Percentiles rank a stretch among this genome's conserved stretches.
Evolutionary conservation across 148 eudicot species (phyloP).

Genomic region (Tetragonia tetragonoides): DNA sequence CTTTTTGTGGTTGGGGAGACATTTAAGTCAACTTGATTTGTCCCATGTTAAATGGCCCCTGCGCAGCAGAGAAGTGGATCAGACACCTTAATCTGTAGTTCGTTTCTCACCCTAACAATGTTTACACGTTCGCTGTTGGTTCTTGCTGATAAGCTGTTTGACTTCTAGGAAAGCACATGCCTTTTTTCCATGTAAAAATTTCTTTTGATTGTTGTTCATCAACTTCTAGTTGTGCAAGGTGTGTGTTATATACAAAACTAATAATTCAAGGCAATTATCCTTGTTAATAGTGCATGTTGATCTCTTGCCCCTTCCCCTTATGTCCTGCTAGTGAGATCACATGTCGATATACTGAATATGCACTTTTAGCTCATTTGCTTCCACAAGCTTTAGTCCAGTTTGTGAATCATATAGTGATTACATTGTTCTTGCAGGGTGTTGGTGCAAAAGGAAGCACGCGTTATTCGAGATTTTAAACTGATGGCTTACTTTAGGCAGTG

Average conservation of each 20-base stretch:
- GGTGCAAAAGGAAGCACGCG: conserved; percentile 72
- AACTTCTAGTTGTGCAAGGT: no score
- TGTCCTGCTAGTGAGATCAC: neutral
- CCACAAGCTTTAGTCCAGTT: neutral
- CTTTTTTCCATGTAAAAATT: neutral
- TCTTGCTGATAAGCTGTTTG: neutral
- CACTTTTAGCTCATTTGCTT: conserved; percentile 7
- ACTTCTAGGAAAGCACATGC: neutral
- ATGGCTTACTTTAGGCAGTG: conserved; percentile 92
- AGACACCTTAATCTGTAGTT: neutral
- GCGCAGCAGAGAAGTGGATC: no score
- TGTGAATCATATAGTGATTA: neutral
- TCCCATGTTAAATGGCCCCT: no score
- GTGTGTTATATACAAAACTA: neutral
- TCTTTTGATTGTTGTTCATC: no score
- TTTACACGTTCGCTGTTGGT: neutral
- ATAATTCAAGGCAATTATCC: neutral
- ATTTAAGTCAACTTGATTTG: no score
- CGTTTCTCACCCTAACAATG: neutral
- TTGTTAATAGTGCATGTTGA: neutral
- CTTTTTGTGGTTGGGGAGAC: no score
- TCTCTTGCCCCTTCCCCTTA: neutral
- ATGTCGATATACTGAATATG: neutral
- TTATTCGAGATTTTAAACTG: conserved; percentile 60
- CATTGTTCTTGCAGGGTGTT: conserved; percentile 45